These are phyloP conservation scores for Corymbia maculata DNA, from an alignment of 345 rosid species.

Conservation along the genomic window DNA sequence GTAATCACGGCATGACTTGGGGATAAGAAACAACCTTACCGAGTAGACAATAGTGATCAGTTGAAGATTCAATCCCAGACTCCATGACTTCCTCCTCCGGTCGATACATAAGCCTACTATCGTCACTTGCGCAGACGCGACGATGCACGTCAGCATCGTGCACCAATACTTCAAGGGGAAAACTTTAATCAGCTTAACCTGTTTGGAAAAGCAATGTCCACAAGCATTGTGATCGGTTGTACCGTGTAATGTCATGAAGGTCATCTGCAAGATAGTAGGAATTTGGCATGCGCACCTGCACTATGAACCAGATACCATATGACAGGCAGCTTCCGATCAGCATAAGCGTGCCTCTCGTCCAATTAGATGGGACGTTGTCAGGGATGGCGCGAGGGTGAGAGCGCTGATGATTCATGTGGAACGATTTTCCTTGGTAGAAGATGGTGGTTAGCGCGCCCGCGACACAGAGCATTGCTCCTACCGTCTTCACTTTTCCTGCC, in stretches of 20 bases:
- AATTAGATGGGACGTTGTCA: background rate
- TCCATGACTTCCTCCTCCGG: conserved; percentile 10
- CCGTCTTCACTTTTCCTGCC: conserved; percentile 21
- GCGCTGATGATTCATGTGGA: background rate
- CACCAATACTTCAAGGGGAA: conserved; percentile 28
- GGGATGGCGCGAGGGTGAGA: background rate
- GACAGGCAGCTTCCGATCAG: conserved; percentile 15
- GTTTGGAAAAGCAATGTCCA: background rate
- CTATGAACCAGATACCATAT: conserved; percentile 24
- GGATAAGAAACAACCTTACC: background rate
- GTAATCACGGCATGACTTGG: background rate
- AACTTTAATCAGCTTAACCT: conserved; percentile 23
- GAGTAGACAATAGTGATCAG: conserved; percentile 22
- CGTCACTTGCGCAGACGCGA: conserved; percentile 14
- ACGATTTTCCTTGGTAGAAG: conserved; percentile 21
- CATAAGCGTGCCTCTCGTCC: conserved; percentile 21
- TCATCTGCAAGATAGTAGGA: background rate
- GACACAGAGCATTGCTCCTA: conserved; percentile 23
- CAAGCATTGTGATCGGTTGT: background rate
- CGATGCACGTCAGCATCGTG: conserved; percentile 23
- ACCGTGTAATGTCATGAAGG: background rate
- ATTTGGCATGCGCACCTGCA: conserved; percentile 17
- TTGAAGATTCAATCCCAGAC: conserved; percentile 20
- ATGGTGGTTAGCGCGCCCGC: conserved; percentile 19
- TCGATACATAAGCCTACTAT: conserved; percentile 19